Percentiles rank a stretch among this genome's conserved stretches.
Conservation (phyloP, 2,329 filamentous ascomycete species). For the Neonectria neomacrospora region DNA sequence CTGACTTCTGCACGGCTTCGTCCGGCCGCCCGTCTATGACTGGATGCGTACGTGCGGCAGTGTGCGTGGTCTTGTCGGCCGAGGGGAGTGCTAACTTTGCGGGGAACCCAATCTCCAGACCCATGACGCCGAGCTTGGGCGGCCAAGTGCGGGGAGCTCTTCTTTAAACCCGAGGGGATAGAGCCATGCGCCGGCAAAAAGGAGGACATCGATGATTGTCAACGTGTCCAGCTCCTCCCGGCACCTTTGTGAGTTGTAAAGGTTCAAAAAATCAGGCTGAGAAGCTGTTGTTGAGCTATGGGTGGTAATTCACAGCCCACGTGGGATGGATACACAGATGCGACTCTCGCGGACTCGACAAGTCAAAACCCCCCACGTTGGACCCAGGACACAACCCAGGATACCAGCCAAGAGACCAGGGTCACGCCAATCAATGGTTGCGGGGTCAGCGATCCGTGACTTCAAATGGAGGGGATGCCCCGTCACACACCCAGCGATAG, state of each 20-base stretch:
- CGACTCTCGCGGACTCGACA: slow-evolving; percentile 14
- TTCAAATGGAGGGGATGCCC: slow-evolving; percentile 9
- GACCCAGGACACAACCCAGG: not conserved
- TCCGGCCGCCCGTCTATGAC: slow-evolving; percentile 31
- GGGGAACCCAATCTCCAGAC: slow-evolving; percentile 9
- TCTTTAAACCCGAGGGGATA: not conserved
- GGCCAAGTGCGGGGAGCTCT: slow-evolving; percentile 19
- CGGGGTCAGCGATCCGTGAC: slow-evolving; percentile 11
- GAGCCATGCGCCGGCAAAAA: not conserved
- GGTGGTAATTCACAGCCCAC: slow-evolving; percentile 12
- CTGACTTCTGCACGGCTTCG: slow-evolving; percentile 31
- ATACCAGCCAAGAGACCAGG: not conserved
- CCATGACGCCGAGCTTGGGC: slow-evolving; percentile 8
- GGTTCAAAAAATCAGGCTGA: not conserved
- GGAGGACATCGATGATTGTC: not conserved
- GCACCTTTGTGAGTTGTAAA: not conserved
- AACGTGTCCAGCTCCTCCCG: not conserved
- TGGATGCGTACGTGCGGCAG: not conserved
- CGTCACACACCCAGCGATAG: slow-evolving; percentile 11
- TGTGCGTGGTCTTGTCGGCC: slow-evolving; percentile 32
- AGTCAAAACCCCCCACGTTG: slow-evolving; percentile 20
- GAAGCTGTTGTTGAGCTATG: not conserved
- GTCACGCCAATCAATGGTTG: slow-evolving; percentile 22
- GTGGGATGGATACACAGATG: slow-evolving; percentile 20
- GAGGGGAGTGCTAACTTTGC: slow-evolving; percentile 33